Base-by-base conservation (phyloP, 495 filamentous ascomycete genomes). In the Pseudevernia furfuracea region DNA sequence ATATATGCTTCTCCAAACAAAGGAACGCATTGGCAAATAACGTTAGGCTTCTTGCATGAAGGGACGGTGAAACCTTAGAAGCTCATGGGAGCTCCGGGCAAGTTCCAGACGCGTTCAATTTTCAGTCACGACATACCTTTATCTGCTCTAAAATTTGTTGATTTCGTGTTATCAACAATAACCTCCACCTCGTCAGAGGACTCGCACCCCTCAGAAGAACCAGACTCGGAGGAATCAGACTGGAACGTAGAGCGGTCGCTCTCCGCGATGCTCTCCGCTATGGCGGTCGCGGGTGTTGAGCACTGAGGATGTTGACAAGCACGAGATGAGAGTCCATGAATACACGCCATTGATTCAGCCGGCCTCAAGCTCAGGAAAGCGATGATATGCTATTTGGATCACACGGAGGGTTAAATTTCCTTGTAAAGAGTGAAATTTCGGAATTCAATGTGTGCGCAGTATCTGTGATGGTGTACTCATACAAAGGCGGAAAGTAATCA, bases 1-100 rank as follows among this genome's bases (percentile, higher is more conserved):
- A 34, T 46, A 46, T 44, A 28, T 60, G 38, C 38, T 14, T 60
- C 28, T 32, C 21, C 39, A 60, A 44, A 60, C 39, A 60, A 60
- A 46, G 38, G 11, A 44, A 1, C 2, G 17, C 6, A 19, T 32
- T 28, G 23, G 28, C 37, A 44, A 44, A 32, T 44, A 32, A 32
- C 17, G 1, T 10, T 44, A 41, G 39, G 58, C 43, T 41, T 23
- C 36, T 19, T 60, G 58, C 58, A 60, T 60, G 58, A 46, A 60
- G 46, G 58, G 25, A 60, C 17, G 9, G 28, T 28, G 21, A 60
- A 41, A 34, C 17, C 6, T 4, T 11, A n/a, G 39, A 34, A 19
- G 6, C 5, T 21, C 30, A n/a, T 21, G 17, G 23, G 30, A 36
- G 28, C 28, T 55, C 21, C 52, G 21, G 2, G 52, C 21, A 55